phyloP scores from a whole-genome alignment of 345 rosid genomes.

The Stellera chamaejasme region DNA sequence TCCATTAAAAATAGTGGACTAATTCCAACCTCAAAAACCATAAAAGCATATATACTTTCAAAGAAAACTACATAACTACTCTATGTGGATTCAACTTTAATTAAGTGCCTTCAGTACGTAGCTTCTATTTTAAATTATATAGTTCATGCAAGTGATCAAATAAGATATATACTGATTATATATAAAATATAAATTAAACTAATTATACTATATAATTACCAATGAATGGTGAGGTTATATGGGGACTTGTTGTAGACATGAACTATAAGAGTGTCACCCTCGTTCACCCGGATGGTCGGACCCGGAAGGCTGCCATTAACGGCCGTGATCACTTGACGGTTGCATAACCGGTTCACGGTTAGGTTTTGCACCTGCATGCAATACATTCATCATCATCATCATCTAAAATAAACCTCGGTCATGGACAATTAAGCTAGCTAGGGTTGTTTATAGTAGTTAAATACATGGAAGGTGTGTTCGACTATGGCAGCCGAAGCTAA shows the following conservation, averaged over 20 bases:
- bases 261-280: conserved; percentile 4
- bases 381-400: background rate
- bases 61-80: too few species aligned
- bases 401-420: background rate
- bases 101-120: too few species aligned
- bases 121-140: too few species aligned
- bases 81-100: too few species aligned
- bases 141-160: background rate
- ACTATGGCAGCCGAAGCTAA: too few species aligned
- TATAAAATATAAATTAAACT: background rate
- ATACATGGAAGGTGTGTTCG: background rate
- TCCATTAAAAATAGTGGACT: too few species aligned
- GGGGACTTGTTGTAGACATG: conserved; percentile 3
- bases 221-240: conserved; percentile 2
- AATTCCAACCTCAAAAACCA: too few species aligned
- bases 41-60: too few species aligned
- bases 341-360: background rate
- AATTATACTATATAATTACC: background rate
- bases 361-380: conserved; percentile 4
- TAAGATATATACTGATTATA: background rate
- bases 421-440: background rate
- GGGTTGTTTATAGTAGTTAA: background rate
- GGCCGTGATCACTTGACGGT: background rate
- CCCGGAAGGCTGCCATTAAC: conserved; percentile 2
- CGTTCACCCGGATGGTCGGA: background rate